Conservation (phyloP, 352 stramenopile species). For the Paralagenidium karlingii region DNA sequence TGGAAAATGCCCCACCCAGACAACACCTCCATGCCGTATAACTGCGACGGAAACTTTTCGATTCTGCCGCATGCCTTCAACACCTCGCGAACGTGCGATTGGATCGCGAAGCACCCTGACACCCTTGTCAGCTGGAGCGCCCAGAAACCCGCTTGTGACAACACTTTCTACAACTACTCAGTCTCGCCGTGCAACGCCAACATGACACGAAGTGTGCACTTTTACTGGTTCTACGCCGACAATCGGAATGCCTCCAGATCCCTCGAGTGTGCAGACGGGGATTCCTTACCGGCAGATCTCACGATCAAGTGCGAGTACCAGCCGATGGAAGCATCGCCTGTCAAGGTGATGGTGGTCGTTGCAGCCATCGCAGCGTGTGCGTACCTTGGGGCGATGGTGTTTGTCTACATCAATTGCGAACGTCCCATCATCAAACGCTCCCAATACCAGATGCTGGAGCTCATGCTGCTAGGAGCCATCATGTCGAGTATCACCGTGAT, state of each 20-base stretch:
- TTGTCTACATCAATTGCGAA: constrained; percentile 22
- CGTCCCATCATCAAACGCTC: constrained; percentile 47
- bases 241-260: constrained; percentile 6
- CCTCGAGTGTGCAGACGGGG: constrained; percentile 14
- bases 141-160: constrained; percentile 17
- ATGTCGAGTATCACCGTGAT: constrained; percentile 23
- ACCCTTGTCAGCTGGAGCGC: constrained; percentile 19
- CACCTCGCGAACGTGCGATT: constrained; percentile 21
- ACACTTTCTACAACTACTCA: constrained; percentile 27
- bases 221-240: constrained; percentile 21
- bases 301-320: constrained; percentile 27
- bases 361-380: constrained; percentile 5
- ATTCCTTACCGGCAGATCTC: constrained; percentile 1
- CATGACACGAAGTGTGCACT: constrained; percentile 13
- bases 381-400: constrained; percentile 6
- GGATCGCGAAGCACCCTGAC: constrained; percentile 9
- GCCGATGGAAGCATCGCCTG: constrained; percentile 9
- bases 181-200: constrained; percentile 15
- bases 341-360: constrained; percentile 6
- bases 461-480: constrained; percentile 34
- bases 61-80: constrained; percentile 12
- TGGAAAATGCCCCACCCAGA: constrained; percentile 19
- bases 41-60: constrained; percentile 22
- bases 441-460: constrained; percentile 43
- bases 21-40: constrained; percentile 15